phyloP scores from a whole-genome alignment of 2,329 filamentous ascomycete species.

The Ilyonectria mors-panacis region DNA sequence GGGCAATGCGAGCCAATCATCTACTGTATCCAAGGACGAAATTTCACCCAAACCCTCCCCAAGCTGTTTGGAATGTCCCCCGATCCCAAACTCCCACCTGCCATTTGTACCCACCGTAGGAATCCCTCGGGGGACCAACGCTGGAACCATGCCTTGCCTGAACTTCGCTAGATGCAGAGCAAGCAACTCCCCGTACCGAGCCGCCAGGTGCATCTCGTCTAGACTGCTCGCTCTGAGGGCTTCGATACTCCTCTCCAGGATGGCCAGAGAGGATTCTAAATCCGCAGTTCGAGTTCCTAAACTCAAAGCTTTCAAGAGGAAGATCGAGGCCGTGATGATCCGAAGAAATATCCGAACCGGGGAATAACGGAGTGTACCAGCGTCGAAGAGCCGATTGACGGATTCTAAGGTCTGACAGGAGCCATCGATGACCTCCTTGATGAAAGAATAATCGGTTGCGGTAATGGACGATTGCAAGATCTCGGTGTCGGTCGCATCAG shows the following conservation, averaged over 20 bases:
- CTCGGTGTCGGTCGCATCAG: constrained; percentile 9
- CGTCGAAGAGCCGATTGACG: constrained; percentile 63
- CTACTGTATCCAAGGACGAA: background rate
- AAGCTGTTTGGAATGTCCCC: background rate
- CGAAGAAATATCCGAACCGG: constrained; percentile 68
- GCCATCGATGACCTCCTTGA: constrained; percentile 69
- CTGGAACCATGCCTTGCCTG: constrained; percentile 24
- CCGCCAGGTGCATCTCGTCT: constrained; percentile 38
- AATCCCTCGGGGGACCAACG: constrained; percentile 24
- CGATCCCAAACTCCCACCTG: background rate
- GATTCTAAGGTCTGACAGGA: constrained; percentile 66
- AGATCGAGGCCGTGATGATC: constrained; percentile 69
- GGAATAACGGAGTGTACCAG: constrained; percentile 62
- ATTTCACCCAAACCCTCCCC: background rate
- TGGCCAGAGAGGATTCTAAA: constrained; percentile 21
- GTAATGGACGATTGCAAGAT: constrained; percentile 55
- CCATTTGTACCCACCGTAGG: background rate
- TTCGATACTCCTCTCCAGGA: constrained; percentile 24
- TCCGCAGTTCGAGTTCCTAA: constrained; percentile 31
- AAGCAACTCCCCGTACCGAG: constrained; percentile 33
- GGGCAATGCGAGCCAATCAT: constrained; percentile 26
- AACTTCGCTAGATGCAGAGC: constrained; percentile 32
- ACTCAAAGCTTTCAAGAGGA: constrained; percentile 60
- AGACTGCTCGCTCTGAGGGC: constrained; percentile 27
- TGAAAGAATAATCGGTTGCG: constrained; percentile 68